These are phyloP conservation scores for Grammothele lineata DNA, from an alignment of 768 basidiomycete genomes.

Conservation along the genomic window DNA sequence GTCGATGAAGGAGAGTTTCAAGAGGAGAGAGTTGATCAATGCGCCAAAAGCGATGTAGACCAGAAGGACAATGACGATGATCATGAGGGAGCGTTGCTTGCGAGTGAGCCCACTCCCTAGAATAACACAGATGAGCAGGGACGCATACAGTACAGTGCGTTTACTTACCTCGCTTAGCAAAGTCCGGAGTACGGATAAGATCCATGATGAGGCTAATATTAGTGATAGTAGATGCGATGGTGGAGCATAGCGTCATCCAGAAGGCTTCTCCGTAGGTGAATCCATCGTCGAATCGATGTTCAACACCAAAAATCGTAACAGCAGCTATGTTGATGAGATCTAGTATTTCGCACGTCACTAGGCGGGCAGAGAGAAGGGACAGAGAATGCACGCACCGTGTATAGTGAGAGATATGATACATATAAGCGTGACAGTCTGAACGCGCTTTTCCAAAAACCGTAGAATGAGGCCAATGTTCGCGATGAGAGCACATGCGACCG, in stretches of 20 bases:
- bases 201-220: conserved; percentile 70
- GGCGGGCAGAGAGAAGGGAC: too few species aligned
- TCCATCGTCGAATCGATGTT: conserved; percentile 56
- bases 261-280: conserved; percentile 66
- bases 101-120: conserved; percentile 75
- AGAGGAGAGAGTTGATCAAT: conserved; percentile 48
- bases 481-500: conserved; percentile 61
- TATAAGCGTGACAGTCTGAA: conserved; percentile 58
- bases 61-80: conserved; percentile 72
- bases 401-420: conserved; percentile 61
- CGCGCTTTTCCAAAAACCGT: conserved; percentile 67
- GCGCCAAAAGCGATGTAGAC: conserved; percentile 73
- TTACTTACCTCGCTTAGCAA: conserved; percentile 53
- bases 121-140: neutral
- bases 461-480: conserved; percentile 66
- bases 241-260: conserved; percentile 79
- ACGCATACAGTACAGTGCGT: neutral
- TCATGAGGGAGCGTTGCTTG: conserved; percentile 75
- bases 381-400: conserved; percentile 49
- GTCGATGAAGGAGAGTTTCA: conserved; percentile 60
- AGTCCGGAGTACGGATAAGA: conserved; percentile 53
- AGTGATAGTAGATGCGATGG: conserved; percentile 56
- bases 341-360: conserved; percentile 21
- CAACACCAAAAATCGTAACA: conserved; percentile 58
- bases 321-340: conserved; percentile 66